phyloP scores from a whole-genome alignment of 441 rosid genomes.

The Bocquillonia castaneifolia region DNA sequence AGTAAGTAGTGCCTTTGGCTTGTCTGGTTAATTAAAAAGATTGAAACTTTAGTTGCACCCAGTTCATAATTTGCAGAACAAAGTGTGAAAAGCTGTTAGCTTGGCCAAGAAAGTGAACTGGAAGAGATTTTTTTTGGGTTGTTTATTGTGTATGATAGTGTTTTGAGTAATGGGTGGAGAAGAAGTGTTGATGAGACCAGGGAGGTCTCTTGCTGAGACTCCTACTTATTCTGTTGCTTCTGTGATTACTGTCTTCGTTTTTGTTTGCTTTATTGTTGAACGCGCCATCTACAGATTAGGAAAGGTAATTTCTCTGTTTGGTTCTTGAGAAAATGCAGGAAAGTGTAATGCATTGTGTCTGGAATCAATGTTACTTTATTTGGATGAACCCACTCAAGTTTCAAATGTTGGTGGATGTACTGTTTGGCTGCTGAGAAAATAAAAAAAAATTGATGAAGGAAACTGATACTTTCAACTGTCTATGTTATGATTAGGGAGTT shows the following conservation, averaged over 20 bases:
- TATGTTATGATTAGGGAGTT: neutral
- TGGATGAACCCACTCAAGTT: neutral
- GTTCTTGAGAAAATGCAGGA: neutral
- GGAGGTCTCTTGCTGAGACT: conserved; percentile 93
- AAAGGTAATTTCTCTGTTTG: conserved; percentile 39
- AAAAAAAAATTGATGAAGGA: neutral
- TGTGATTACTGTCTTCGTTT: conserved; percentile 71
- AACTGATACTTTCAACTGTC: neutral
- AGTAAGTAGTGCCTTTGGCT: neutral
- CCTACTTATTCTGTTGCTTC: conserved; percentile 92
- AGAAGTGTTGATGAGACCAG: conserved; percentile 38
- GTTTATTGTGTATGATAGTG: conserved; percentile 7
- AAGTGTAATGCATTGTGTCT: neutral
- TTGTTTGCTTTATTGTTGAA: conserved; percentile 68
- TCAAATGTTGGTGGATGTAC: neutral
- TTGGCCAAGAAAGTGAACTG: neutral
- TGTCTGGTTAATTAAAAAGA: neutral
- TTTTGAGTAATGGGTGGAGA: conserved; percentile 29
- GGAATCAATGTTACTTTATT: neutral
- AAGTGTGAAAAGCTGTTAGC: conserved; percentile 1
- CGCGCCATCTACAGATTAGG: conserved; percentile 88
- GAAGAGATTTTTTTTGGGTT: neutral
- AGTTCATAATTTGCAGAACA: conserved; percentile 12
- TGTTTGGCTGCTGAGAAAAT: conserved; percentile 13
- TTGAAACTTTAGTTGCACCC: conserved; percentile 1